Base-by-base conservation (phyloP, 2,329 filamentous ascomycete genomes). In the Aspergillus brunneoviolaceus region DNA sequence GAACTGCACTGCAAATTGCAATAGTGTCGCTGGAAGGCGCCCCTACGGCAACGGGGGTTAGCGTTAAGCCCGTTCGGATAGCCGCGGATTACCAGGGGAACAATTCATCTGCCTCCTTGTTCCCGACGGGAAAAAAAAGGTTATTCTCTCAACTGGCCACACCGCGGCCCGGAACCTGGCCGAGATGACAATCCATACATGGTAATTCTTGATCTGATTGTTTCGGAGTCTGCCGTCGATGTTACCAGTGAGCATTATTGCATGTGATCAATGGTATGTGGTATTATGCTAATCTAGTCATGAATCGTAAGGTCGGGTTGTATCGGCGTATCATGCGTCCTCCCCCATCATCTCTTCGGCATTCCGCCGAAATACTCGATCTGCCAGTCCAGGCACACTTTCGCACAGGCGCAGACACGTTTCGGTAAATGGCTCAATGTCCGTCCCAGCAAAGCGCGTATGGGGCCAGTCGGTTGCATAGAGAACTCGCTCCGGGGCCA, bases 381-480 rank as follows among this genome's bases (percentile, higher is more conserved):
- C 76, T 23, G 79, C 72, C 42, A 85, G 69, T 7, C 71, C 64
- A 5, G 76, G 72, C 56, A 82, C 76, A 1, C 76, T 73, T 1
- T 74, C 78, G 64, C 83, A 85, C 79, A 84, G 83, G 14, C 81
- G 75, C 57, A 87, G 69, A 52, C 84, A 82, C 55, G 72, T 77
- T 60, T 85, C 78, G 29, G 85, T 78, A 69, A 84, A 87, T 0
- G 81, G 81, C 51, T 70, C 75, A 23, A 87, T 83, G 66, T 88
- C 81, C 2, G 86, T 64, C 2, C 81, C 81, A 23, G 86, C 82
- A 60, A 84, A 87, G 12, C 85, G 77, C 3, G 86, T 88, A 70
- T 88, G 85, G 21, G 86, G 86, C 86, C 85, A 88, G 66, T 88
- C 85, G 0, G 84, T 85, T 1, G 84, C 85, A 70, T 85, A 88